These are phyloP conservation scores for Cucurbitaria berberidis DNA, from an alignment of 2,329 filamentous ascomycete genomes.

Conservation along the genomic window DNA sequence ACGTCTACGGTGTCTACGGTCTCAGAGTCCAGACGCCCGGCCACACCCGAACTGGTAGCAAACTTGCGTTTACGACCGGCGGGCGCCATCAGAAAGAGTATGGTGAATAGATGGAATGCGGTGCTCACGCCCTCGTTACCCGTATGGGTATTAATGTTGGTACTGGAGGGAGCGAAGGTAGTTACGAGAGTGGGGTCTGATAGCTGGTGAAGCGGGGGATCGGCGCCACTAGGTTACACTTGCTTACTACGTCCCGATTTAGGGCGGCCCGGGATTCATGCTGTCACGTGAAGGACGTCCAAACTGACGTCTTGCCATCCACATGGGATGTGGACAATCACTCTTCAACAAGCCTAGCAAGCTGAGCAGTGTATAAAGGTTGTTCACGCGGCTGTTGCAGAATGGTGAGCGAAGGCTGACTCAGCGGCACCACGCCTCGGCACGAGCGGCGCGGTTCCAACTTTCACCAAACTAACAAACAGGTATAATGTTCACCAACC, in stretches of 20 bases:
- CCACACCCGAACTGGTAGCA: neutral
- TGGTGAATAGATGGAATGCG: neutral
- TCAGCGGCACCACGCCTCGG: conserved; percentile 5
- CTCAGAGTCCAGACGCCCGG: too few relatives aligned
- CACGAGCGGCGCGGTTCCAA: neutral
- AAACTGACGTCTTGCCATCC: too few relatives aligned
- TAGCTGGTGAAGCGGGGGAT: too few relatives aligned
- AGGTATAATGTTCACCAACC: neutral
- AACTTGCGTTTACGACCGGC: neutral
- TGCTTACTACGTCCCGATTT: too few relatives aligned
- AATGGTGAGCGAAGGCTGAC: neutral
- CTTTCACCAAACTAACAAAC: neutral
- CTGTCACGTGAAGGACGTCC: too few relatives aligned
- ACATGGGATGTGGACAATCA: neutral
- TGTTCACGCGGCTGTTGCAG: neutral
- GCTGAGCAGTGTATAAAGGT: too few relatives aligned
- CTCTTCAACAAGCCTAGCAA: neutral
- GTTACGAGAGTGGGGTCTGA: too few relatives aligned
- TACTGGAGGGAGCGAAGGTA: too few relatives aligned
- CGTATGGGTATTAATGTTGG: neutral
- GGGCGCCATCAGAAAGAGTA: neutral
- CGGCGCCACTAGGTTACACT: too few relatives aligned
- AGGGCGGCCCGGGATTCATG: too few relatives aligned
- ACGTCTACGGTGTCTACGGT: too few relatives aligned
- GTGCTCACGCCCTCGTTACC: neutral